A percentile compares a stretch with the other conserved stretches of the same genome.
These are phyloP conservation scores for Penicillium sp. DNA, from an alignment of 2,329 filamentous ascomycete species.

Conservation along the genomic window DNA sequence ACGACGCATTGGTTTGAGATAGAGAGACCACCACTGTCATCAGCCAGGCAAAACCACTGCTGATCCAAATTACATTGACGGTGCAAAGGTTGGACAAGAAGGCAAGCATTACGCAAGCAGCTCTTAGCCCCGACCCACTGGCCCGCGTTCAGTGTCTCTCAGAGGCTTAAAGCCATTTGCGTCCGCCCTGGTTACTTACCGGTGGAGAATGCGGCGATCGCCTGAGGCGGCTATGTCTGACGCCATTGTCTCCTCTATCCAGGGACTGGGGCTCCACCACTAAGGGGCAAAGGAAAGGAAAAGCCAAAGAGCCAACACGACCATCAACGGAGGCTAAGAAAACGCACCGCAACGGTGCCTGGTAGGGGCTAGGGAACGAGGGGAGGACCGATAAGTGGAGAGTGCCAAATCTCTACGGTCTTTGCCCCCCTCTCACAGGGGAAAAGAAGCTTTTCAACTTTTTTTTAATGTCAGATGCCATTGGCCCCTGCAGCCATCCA, in stretches of 20 bases:
- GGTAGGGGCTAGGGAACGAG: not conserved
- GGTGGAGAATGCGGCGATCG: slow-evolving; percentile 46
- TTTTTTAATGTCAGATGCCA: slow-evolving; percentile 5
- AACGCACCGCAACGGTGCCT: not conserved
- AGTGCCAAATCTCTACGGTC: not conserved
- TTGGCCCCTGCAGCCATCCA: not conserved
- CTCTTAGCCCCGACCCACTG: slow-evolving; percentile 34
- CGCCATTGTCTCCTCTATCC: slow-evolving; percentile 30
- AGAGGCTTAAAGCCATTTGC: slow-evolving; percentile 8
- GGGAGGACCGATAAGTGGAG: not conserved
- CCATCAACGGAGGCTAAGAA: not conserved
- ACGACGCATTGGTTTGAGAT: slow-evolving; percentile 21
- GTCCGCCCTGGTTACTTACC: slow-evolving; percentile 41
- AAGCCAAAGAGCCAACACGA: not conserved
- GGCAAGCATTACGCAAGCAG: slow-evolving; percentile 45
- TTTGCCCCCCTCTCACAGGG: not conserved
- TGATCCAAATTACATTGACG: slow-evolving; percentile 40
- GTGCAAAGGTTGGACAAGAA: slow-evolving; percentile 17
- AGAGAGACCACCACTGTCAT: slow-evolving; percentile 19
- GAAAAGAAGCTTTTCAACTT: slow-evolving; percentile 8
- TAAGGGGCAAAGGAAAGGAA: not conserved
- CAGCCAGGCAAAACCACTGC: slow-evolving; percentile 22
- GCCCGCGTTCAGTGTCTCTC: slow-evolving; percentile 5
- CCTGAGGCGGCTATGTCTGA: slow-evolving; percentile 30
- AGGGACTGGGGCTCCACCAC: slow-evolving; percentile 23